Evolutionary conservation across 2,329 filamentous ascomycete species (phyloP).

Genomic region (Coleophoma eucalyptorum): DNA sequence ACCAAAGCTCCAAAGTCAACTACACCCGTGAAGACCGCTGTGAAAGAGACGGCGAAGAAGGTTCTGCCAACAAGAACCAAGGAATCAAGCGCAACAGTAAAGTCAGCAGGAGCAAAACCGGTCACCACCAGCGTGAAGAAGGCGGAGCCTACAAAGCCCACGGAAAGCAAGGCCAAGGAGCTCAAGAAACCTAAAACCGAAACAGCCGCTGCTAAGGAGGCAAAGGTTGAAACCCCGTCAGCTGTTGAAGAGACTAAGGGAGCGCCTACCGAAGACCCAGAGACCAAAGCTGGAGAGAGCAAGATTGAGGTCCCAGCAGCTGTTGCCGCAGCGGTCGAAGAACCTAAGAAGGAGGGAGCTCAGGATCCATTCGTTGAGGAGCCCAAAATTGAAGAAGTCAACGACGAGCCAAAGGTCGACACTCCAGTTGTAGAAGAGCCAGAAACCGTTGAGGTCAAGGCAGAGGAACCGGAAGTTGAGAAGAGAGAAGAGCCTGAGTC

Average conservation of each 20-base stretch:
- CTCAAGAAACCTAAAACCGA: not conserved
- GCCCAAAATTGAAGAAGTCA: too few species aligned
- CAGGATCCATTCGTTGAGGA: too few species aligned
- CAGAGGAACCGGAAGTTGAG: too few species aligned
- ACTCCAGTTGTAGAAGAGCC: too few species aligned
- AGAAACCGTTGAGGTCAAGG: too few species aligned
- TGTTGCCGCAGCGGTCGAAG: not conserved
- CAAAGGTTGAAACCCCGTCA: constrained; percentile 9
- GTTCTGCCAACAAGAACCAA: not conserved
- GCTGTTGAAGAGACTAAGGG: constrained; percentile 18
- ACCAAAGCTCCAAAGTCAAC: not conserved
- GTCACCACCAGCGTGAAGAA: constrained; percentile 2
- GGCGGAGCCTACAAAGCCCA: constrained; percentile 5
- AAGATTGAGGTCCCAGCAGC: constrained; percentile 8
- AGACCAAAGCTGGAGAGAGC: not conserved
- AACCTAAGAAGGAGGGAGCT: not conserved
- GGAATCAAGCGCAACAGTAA: constrained; percentile 7
- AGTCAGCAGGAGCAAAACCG: constrained; percentile 3
- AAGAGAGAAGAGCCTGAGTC: too few species aligned
- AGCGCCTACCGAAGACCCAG: constrained; percentile 10
- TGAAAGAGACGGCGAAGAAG: not conserved
- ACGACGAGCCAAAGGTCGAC: too few species aligned
- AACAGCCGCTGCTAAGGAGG: constrained; percentile 2
- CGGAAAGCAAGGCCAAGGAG: not conserved
- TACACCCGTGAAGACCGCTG: constrained; percentile 3